A percentile compares a stretch with the other conserved stretches of the same genome.
Conservation (phyloP, 129 eudicot genomes). For the Centaurea solstitialis region DNA sequence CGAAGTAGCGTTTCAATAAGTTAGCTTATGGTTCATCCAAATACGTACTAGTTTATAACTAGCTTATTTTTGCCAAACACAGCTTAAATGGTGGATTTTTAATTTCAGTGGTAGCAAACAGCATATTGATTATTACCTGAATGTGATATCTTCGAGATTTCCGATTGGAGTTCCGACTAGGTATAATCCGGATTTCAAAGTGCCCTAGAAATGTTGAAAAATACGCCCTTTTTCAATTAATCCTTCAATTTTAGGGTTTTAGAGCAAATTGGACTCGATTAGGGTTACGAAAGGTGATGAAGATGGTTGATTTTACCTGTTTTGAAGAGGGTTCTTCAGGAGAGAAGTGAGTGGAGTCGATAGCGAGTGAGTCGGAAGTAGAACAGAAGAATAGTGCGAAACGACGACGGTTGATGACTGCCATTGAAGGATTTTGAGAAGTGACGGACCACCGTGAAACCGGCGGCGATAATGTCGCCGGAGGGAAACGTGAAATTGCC, state of each 20-base stretch:
- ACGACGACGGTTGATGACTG: conserved; percentile 16
- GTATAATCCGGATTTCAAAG: conserved; percentile 74
- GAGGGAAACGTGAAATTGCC: conserved; percentile 23
- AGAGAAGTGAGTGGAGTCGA: background rate
- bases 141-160: conserved; percentile 86
- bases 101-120: background rate
- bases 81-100: too few relatives aligned
- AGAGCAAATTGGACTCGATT: background rate
- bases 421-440: conserved; percentile 4
- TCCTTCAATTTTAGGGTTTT: background rate
- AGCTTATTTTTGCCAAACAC: too few relatives aligned
- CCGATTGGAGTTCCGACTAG: conserved; percentile 91
- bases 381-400: conserved; percentile 44
- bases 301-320: conserved; percentile 41
- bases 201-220: conserved; percentile 46
- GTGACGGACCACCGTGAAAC: conserved; percentile 21
- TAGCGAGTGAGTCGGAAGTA: conserved; percentile 37
- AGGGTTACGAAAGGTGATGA: background rate
- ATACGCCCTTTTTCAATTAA: background rate
- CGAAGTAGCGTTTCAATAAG: too few relatives aligned
- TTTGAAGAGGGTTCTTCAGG: conserved; percentile 32
- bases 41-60: too few relatives aligned
- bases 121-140: conserved; percentile 41
- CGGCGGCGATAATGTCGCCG: conserved; percentile 8
- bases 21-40: too few relatives aligned